Evolutionary conservation across 2,329 filamentous ascomycete species (phyloP).

Genomic region (Phyllosticta paracitricarpa): DNA sequence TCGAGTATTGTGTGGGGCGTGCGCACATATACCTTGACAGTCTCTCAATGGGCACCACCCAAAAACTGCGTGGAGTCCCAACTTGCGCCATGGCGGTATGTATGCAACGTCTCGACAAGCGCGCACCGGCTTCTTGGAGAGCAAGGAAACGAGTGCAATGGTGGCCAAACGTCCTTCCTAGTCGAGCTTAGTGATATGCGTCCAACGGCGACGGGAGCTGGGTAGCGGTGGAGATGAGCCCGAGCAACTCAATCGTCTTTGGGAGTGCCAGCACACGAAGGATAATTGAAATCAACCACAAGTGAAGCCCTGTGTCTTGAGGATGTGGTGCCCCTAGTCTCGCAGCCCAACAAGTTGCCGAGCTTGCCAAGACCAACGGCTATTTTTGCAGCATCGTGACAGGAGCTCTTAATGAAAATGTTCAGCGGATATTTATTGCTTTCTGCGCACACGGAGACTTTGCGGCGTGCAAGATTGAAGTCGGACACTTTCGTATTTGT

Average conservation of each 20-base stretch:
- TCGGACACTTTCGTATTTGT: no score
- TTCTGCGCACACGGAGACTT: no score
- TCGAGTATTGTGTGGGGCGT: not conserved
- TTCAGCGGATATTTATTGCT: no score
- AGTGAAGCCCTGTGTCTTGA: not conserved
- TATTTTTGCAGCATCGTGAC: no score
- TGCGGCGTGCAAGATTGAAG: no score
- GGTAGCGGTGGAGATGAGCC: not conserved
- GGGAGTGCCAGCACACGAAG: not conserved
- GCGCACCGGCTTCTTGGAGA: not conserved
- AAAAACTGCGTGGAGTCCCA: not conserved
- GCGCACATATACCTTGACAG: not conserved
- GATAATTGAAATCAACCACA: not conserved
- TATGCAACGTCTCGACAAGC: not conserved
- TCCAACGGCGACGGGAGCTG: not conserved
- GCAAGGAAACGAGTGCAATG: not conserved
- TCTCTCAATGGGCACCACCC: not conserved
- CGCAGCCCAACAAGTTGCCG: not conserved
- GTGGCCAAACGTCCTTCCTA: not conserved
- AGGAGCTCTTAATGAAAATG: no score
- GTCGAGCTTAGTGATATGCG: not conserved
- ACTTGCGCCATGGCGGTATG: not conserved
- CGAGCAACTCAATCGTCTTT: not conserved
- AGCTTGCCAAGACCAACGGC: not conserved
- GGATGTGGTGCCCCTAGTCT: not conserved